Evolutionary conservation across 2,329 filamentous ascomycete species (phyloP).

Genomic region (Ophiostoma tasmaniense): DNA sequence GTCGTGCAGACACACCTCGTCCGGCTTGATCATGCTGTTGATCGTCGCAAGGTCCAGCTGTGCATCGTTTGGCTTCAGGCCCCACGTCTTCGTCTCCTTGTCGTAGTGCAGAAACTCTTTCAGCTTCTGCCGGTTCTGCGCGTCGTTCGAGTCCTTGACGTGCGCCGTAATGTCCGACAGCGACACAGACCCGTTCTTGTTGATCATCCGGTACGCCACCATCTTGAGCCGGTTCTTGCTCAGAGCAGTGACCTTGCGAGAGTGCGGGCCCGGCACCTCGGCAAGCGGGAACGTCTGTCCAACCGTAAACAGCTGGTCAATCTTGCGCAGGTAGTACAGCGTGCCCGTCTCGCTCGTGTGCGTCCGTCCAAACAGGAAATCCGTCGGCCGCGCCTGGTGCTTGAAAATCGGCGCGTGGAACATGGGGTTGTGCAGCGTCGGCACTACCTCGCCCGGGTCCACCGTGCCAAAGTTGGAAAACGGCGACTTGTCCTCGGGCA

Average conservation of each 20-base stretch:
- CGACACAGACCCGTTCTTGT: slow-evolving; percentile 63
- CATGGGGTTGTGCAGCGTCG: slow-evolving; percentile 90
- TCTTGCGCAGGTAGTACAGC: slow-evolving; percentile 74
- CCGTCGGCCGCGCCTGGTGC: slow-evolving; percentile 66
- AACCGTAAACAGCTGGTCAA: slow-evolving; percentile 84
- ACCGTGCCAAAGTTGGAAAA: slow-evolving; percentile 94
- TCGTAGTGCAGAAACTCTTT: slow-evolving; percentile 93
- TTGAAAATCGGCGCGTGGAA: slow-evolving; percentile 90
- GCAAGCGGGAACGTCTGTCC: slow-evolving; percentile 89
- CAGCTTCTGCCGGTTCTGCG: slow-evolving; percentile 92
- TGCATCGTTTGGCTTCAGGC: slow-evolving; percentile 61
- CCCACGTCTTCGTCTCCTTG: slow-evolving; percentile 82
- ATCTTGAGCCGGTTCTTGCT: slow-evolving; percentile 95
- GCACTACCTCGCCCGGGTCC: slow-evolving; percentile 79
- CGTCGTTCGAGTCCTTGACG: slow-evolving; percentile 85
- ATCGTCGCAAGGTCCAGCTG: slow-evolving; percentile 75
- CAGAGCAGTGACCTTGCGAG: slow-evolving; percentile 91
- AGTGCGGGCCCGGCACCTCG: slow-evolving; percentile 88
- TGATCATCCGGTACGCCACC: slow-evolving; percentile 83
- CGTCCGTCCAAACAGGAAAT: slow-evolving; percentile 80
- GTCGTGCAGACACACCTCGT: slow-evolving; percentile 89
- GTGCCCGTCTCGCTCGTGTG: slow-evolving; percentile 71
- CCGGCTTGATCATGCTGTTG: slow-evolving; percentile 82
- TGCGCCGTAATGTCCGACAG: slow-evolving; percentile 85
- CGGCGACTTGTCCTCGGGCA: slow-evolving; percentile 90